Evolutionary conservation across 2,329 filamentous ascomycete species (phyloP), one percentile per base, ranked within the genome.

Genomic region (Fusarium concolor): DNA sequence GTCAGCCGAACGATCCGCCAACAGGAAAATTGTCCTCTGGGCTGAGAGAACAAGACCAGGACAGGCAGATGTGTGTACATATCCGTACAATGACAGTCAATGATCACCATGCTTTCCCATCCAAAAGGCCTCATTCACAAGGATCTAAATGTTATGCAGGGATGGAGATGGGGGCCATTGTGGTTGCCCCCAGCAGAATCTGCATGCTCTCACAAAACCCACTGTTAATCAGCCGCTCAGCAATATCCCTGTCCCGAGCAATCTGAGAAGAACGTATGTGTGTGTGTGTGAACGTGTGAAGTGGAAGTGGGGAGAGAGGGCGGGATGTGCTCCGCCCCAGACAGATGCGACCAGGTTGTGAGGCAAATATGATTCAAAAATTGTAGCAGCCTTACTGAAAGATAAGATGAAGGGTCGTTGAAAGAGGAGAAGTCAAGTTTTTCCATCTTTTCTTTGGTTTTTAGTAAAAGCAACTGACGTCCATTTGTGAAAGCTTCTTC

Each of bases 141-240:
- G 39, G 51, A 54, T 62, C 17, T 31, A 38, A 46, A 67, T 54
- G 38, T 29, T 39, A 50, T 31, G 24, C 61, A 62, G 22, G 51
- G 57, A 46, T 69, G 9, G 22, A 45, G 46, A 58, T 45, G 29
- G 50, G 56, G 41, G 43, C 33, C 54, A 44, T 45, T 33, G 53
- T 35, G 33, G 28, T 31, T 35, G 51, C 10, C 39, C 47, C 46
- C 33, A 29, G 49, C 45, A 67, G 31, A 70, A 41, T 44, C 56
- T 69, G 57, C 52, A 62, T 53, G 59, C 53, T 64, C 50, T 59
- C 47, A 50, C 52, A 68, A 50, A 63, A 14, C 43, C 65, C 65
- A 65, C 65, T 63, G 33, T 54, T 39, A 47, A 67, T 70, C 66
- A 69, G 66, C 66, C 66, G 66, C 66, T 66, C 62, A 63, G 66